Evolutionary conservation across 2,329 filamentous ascomycete species (phyloP), one percentile per base, ranked within the genome.

Genomic region (Diaporthe capsici): DNA sequence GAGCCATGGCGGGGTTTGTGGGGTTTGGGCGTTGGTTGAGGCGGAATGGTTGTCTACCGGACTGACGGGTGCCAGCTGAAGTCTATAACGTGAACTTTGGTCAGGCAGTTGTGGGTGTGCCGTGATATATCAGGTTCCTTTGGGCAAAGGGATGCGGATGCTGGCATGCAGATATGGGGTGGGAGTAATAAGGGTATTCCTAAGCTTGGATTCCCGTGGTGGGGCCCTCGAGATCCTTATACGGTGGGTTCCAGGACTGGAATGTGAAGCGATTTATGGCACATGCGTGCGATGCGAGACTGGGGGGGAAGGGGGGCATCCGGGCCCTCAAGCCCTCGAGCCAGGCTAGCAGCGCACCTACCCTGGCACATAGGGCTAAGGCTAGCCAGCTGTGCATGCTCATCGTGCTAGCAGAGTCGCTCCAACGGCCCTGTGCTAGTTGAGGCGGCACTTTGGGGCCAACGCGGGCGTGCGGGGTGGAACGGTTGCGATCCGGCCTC

Each of bases 221-320:
- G 47, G 65, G 63, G 34, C 49, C n/a, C n/a, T 28, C 34, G 34
- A 39, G 34, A 55, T 55, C 49, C 65, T 70, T 70, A 70, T 70
- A 70, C 49, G 65, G 34, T 55, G 65, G 65, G 34, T 39, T 28
- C 44, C 65, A 22, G 65, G 49, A 22, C 28, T 70, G 65, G 65
- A 70, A 70, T 70, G 65, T 39, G 65, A 70, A 53, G 65, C 65
- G 49, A 70, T 70, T 39, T 28, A 28, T 70, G 47, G 65, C 49
- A 42, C 49, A 70, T 53, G 34, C 49, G 34, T 17, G 47, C 49
- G 49, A 42, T 42, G 47, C 34, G 49, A 42, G 65, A 28, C 61
- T 20, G 44, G 57, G 34, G 31, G 34, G 34, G 10, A 39, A n/a
- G 13, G 22, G 28, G 31, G 57, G 34, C 51, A 55, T 28, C 39